These are phyloP conservation scores for Posidonia oceanica DNA, from an alignment of 116 monocot genomes.

Conservation along the genomic window DNA sequence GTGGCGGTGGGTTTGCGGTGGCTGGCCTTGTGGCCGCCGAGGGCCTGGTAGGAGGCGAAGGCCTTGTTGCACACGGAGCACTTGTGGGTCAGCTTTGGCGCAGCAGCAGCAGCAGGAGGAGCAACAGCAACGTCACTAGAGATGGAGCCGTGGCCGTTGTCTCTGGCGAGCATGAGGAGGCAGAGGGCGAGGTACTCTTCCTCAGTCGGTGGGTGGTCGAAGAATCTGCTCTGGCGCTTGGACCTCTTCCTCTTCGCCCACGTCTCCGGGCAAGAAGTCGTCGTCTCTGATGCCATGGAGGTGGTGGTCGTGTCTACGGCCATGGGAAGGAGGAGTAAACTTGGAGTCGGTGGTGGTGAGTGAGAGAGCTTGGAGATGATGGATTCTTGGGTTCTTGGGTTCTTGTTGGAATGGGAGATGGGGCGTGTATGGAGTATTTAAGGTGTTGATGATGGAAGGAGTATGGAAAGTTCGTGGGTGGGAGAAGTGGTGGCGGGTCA, in stretches of 20 bases:
- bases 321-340: background rate
- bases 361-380: no score
- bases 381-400: no score
- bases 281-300: background rate
- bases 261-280: conserved; percentile 7
- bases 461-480: no score
- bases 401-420: no score
- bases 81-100: conserved; percentile 13
- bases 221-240: conserved; percentile 18
- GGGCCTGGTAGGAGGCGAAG: conserved; percentile 72
- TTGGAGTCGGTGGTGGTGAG: no score
- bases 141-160: conserved; percentile 4
- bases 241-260: conserved; percentile 59
- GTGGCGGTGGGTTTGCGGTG: conserved; percentile 35
- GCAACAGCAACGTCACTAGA: background rate
- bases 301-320: background rate
- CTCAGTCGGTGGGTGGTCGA: conserved; percentile 42
- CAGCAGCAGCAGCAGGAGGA: background rate
- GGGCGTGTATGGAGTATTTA: no score
- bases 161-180: conserved; percentile 61
- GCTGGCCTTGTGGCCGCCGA: conserved; percentile 83
- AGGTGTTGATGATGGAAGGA: no score
- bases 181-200: conserved; percentile 78
- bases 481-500: no score
- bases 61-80: conserved; percentile 64